Conservation (phyloP, 495 filamentous ascomycete species). For the Xylaria longipes region DNA sequence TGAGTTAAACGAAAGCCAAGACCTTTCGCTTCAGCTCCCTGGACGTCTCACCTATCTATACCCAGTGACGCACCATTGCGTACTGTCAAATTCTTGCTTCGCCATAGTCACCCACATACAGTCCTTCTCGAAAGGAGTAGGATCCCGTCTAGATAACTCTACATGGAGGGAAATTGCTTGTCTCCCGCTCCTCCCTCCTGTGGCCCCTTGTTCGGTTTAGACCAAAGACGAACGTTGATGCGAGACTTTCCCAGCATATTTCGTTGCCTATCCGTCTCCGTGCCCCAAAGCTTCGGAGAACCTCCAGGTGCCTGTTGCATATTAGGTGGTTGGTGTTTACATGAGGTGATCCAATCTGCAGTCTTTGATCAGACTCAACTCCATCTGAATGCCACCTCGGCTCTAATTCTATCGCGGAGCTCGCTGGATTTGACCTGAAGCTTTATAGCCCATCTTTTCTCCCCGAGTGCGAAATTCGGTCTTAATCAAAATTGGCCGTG, state of each 20-base stretch:
- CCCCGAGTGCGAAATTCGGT: neutral
- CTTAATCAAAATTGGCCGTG: conserved; percentile 58
- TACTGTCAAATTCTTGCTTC: neutral
- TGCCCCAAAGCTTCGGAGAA: neutral
- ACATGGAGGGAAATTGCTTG: neutral
- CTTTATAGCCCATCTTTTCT: neutral
- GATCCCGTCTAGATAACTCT: neutral
- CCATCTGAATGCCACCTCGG: neutral
- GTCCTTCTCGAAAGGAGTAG: neutral
- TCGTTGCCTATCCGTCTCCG: neutral
- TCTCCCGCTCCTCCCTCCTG: neutral
- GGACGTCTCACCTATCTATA: conserved; percentile 15
- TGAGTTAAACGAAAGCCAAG: conserved; percentile 15
- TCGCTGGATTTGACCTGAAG: neutral
- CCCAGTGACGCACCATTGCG: neutral
- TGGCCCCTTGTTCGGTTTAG: neutral
- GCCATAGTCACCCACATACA: neutral
- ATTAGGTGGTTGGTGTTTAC: conserved; percentile 1
- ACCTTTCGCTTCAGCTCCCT: conserved; percentile 12
- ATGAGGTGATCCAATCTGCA: neutral
- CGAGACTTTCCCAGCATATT: neutral
- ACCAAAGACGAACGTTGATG: neutral
- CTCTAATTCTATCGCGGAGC: conserved; percentile 12
- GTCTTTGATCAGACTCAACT: conserved; percentile 3
- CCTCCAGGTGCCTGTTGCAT: neutral